phyloP scores from a whole-genome alignment of 2,329 filamentous ascomycete genomes.

The Nigrograna mackinnonii region DNA sequence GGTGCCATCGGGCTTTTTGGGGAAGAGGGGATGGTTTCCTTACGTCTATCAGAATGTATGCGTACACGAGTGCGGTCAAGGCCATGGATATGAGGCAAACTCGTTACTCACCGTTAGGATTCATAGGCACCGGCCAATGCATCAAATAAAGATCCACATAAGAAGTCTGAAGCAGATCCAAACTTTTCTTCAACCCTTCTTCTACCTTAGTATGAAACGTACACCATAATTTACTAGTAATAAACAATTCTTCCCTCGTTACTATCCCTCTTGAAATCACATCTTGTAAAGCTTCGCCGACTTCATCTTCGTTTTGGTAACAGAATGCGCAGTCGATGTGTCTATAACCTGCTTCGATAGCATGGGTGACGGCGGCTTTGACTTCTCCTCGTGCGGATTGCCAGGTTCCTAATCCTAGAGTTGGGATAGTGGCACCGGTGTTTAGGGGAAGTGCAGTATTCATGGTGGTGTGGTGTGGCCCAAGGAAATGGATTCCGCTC shows the following conservation, averaged over 20 bases:
- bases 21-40: conserved; percentile 74
- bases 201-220: conserved; percentile 74
- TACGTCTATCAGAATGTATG: too few relatives aligned
- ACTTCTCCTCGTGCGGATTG: conserved; percentile 49
- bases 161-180: conserved; percentile 74
- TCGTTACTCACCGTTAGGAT: conserved; percentile 65
- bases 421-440: conserved; percentile 44
- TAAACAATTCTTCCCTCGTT: conserved; percentile 78
- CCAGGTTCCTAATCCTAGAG: conserved; percentile 44
- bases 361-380: conserved; percentile 51
- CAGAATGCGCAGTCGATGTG: conserved; percentile 74
- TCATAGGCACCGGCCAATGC: conserved; percentile 84
- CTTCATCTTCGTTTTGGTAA: conserved; percentile 82
- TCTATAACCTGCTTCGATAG: conserved; percentile 54
- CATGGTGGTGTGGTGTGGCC: conserved; percentile 40
- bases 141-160: conserved; percentile 83
- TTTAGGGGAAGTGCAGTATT: conserved; percentile 44
- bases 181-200: conserved; percentile 71
- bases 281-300: conserved; percentile 75
- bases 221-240: conserved; percentile 85
- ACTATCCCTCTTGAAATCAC: conserved; percentile 70
- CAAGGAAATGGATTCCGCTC: too few relatives aligned
- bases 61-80: too few relatives aligned
- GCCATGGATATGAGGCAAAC: too few relatives aligned
- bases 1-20: conserved; percentile 72